Conservation (phyloP, 768 basidiomycete species). For the Tricholoma terreum region DNA sequence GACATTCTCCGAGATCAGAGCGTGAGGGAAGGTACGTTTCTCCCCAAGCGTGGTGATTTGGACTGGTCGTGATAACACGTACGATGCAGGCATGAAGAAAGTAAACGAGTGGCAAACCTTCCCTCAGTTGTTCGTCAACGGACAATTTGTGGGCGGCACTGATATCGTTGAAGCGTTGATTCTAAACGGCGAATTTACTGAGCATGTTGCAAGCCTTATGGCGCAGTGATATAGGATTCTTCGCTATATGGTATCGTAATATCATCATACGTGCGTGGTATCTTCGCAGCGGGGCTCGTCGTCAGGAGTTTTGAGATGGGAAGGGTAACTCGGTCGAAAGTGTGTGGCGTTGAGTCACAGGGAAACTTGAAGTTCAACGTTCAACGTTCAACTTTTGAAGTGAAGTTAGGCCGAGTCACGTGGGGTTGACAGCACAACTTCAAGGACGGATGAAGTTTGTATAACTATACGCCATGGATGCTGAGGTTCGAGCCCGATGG, state of each 20-base stretch:
- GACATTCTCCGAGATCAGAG: slow-evolving; percentile 82
- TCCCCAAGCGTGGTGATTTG: not conserved
- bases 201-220: slow-evolving; percentile 20
- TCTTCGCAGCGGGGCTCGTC: too few relatives aligned
- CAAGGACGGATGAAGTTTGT: too few relatives aligned
- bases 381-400: too few relatives aligned
- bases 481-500: not conserved
- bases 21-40: slow-evolving; percentile 68
- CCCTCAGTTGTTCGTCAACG: slow-evolving; percentile 83
- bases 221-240: not conserved
- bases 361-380: too few relatives aligned
- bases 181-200: slow-evolving; percentile 71
- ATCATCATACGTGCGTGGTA: too few relatives aligned
- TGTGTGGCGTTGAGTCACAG: too few relatives aligned
- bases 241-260: not conserved
- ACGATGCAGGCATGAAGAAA: slow-evolving; percentile 55
- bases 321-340: too few relatives aligned
- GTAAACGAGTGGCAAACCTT: slow-evolving; percentile 91
- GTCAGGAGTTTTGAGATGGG: too few relatives aligned
- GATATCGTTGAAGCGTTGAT: slow-evolving; percentile 92
- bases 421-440: too few relatives aligned
- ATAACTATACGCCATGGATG: not conserved
- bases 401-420: too few relatives aligned
- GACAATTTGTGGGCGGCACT: slow-evolving; percentile 92
- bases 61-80: not conserved